These are phyloP conservation scores for Picea glauca DNA, from an alignment of 75 land plant genomes.

Conservation along the genomic window DNA sequence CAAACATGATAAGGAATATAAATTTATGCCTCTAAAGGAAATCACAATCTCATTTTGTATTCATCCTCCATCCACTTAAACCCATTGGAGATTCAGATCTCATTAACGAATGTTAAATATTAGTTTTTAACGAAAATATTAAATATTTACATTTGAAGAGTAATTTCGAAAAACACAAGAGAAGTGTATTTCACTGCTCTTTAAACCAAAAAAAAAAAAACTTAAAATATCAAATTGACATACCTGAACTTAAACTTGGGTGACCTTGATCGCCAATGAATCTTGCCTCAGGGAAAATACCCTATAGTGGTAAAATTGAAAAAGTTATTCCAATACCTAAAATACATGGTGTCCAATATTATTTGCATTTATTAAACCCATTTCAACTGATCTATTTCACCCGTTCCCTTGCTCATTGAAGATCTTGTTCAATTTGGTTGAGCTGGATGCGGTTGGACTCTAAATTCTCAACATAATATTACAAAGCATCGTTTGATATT, in stretches of 20 bases:
- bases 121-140: too few relatives aligned
- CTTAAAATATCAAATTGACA: neutral
- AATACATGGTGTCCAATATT: neutral
- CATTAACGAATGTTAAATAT: too few relatives aligned
- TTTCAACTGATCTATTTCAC: slow-evolving; percentile 8
- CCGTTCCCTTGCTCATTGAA: slow-evolving; percentile 69
- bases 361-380: neutral
- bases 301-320: neutral
- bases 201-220: too few relatives aligned
- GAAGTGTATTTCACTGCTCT: too few relatives aligned
- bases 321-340: neutral
- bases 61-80: too few relatives aligned
- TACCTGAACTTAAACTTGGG: slow-evolving; percentile 32
- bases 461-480: slow-evolving; percentile 81
- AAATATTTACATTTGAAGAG: too few relatives aligned
- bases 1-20: too few relatives aligned
- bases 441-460: slow-evolving; percentile 73
- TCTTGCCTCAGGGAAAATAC: slow-evolving; percentile 12
- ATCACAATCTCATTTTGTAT: too few relatives aligned
- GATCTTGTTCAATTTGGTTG: slow-evolving; percentile 70
- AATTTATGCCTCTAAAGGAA: too few relatives aligned
- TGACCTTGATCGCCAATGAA: slow-evolving; percentile 13
- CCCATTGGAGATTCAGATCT: too few relatives aligned
- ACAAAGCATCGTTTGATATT: neutral
- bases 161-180: too few relatives aligned